Conservation (phyloP, 345 rosid genomes). For the Noccaea bulbosa region DNA sequence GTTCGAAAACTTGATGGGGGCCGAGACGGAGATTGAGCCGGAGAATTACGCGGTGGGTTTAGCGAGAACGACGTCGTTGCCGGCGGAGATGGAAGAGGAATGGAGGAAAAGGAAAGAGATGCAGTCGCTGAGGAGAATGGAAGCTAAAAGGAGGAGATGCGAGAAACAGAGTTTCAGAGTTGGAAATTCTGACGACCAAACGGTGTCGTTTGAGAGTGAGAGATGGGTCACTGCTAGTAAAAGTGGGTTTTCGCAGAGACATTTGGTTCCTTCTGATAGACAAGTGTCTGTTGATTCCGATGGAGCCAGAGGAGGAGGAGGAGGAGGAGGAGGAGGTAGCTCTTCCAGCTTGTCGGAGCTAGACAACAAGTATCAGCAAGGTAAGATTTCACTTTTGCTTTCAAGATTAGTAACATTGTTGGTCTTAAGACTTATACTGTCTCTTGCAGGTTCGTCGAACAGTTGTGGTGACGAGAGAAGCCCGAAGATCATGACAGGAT, state of each 20-base stretch:
- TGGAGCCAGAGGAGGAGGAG: not conserved
- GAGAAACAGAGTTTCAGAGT: constrained; percentile 71
- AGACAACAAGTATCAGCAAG: constrained; percentile 68
- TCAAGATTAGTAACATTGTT: constrained; percentile 8
- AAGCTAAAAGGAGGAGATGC: constrained; percentile 77
- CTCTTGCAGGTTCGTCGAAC: constrained; percentile 47
- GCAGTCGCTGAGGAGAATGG: constrained; percentile 83
- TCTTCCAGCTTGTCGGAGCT: constrained; percentile 69
- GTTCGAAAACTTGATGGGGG: not conserved
- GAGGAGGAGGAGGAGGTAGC: constrained; percentile 53
- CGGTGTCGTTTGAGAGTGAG: constrained; percentile 47
- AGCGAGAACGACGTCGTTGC: constrained; percentile 78
- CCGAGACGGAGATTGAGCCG: constrained; percentile 37
- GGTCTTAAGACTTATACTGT: not conserved
- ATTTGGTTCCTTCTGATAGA: constrained; percentile 47
- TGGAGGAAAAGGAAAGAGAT: constrained; percentile 91
- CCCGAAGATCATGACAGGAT: constrained; percentile 35
- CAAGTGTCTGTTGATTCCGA: constrained; percentile 61
- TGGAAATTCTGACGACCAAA: constrained; percentile 41
- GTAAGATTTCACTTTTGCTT: constrained; percentile 37
- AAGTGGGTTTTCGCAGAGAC: constrained; percentile 50
- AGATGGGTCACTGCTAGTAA: constrained; percentile 50
- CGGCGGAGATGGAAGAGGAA: constrained; percentile 87
- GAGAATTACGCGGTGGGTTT: constrained; percentile 54
- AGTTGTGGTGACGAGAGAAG: constrained; percentile 35